Evolutionary conservation across 768 basidiomycete genomes (phyloP), one percentile per base, ranked within the genome.

Genomic region (Rhizopogon roseolus): DNA sequence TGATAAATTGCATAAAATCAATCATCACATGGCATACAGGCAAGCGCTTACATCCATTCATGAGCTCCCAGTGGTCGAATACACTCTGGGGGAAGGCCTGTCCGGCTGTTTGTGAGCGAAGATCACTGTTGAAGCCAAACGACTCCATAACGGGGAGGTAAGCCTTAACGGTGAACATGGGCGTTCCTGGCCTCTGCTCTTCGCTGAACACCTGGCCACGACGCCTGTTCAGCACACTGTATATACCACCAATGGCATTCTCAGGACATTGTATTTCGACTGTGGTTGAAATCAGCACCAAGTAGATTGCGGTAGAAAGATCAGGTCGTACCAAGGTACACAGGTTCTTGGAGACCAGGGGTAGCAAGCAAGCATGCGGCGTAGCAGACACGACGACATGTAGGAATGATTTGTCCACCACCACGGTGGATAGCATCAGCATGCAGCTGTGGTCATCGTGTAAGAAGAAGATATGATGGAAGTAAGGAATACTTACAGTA

Each of bases 351-450:
- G 57, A 99, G 81, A 74, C 82, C 81, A 41, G 97, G 97, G 10
- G 80, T 80, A 57, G 95, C 94, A 62, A 99, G 85, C 61, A 98
- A 70, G 72, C 93, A 90, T 50, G 96, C 93, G 58, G 97, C 96
- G 73, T 98, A 98, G 67, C 88, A 90, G 61, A 87, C 96, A 69
- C 97, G 91, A 75, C 97, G 88, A 74, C 89, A 92, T 38, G 93
- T 95, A 53, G 96, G 96, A 73, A 99, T 98, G 66, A 98, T 81
- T 73, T 99, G 92, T 73, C 96, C 96, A 78, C 95, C 95, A 72
- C 97, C 96, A 79, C 96, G 90, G 75, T 99, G 97, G 70, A 99
- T 98, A 59, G 96, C 95, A 81, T 99, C 96, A 68, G 97, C 80
- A 74, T 99, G 97, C 52, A 99, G 81, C 90, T 93, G 66, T 4